phyloP scores from a whole-genome alignment of 495 filamentous ascomycete species.

The Xylaria palmicola region DNA sequence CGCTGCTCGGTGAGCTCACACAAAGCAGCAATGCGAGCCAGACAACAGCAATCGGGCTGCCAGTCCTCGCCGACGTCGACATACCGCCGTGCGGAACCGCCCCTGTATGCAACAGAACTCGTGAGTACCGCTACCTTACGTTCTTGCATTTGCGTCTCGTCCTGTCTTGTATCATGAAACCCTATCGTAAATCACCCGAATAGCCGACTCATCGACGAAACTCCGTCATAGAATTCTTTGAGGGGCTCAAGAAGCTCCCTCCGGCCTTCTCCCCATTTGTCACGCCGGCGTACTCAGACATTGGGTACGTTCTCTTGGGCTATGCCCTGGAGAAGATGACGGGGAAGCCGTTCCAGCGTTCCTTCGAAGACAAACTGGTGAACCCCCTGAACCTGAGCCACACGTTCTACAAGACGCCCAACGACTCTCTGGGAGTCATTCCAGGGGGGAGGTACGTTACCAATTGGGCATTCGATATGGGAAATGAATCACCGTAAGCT shows the following conservation, averaged over 20 bases:
- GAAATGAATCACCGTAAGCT: constrained; percentile 37
- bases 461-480: constrained; percentile 34
- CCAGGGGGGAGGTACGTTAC: constrained; percentile 31
- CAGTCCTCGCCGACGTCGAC: constrained; percentile 39
- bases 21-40: constrained; percentile 30
- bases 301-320: constrained; percentile 38
- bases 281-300: constrained; percentile 42
- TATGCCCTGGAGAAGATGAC: constrained; percentile 41
- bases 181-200: not conserved
- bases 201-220: not conserved
- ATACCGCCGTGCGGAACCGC: constrained; percentile 44
- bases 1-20: constrained; percentile 39
- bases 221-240: constrained; percentile 35
- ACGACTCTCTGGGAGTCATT: constrained; percentile 35
- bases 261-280: constrained; percentile 37
- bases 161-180: too few relatives aligned
- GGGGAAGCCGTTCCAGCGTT: constrained; percentile 32
- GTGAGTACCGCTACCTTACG: constrained; percentile 5
- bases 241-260: constrained; percentile 32
- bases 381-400: constrained; percentile 45
- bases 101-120: constrained; percentile 34
- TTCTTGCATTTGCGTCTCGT: not conserved
- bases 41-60: constrained; percentile 32
- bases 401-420: constrained; percentile 34
- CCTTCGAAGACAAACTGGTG: constrained; percentile 41